Conservation (phyloP, 768 basidiomycete species). For the Baorangia bicolor region DNA sequence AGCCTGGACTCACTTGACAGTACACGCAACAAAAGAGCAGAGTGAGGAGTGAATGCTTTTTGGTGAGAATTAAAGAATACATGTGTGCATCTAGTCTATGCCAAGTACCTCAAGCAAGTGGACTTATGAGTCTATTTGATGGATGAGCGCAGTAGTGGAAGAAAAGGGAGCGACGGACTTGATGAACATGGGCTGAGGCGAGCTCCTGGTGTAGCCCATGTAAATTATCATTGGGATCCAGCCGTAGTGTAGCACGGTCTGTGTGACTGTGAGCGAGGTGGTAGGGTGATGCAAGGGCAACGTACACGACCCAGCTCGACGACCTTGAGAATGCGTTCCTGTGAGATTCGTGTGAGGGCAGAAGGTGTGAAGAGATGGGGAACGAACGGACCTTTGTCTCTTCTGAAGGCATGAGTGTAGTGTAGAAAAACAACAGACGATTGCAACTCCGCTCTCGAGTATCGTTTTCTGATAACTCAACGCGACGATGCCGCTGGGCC, state of each 20-base stretch:
- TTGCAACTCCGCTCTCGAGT: conserved; percentile 34
- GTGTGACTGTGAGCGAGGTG: conserved; percentile 4
- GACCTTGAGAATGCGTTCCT: conserved; percentile 79
- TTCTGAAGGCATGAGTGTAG: conserved; percentile 73
- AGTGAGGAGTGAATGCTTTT: conserved; percentile 14
- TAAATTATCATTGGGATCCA: conserved; percentile 98
- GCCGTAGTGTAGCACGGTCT: conserved; percentile 91
- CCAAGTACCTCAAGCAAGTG: conserved; percentile 66
- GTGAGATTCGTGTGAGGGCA: neutral
- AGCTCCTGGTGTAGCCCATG: conserved; percentile 89
- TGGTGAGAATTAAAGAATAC: conserved; percentile 28
- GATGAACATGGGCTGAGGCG: conserved; percentile 92
- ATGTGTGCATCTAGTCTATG: conserved; percentile 22
- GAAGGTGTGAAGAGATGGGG: neutral
- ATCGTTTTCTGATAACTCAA: conserved; percentile 9
- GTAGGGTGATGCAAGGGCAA: conserved; percentile 10
- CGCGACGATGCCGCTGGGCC: conserved; percentile 47
- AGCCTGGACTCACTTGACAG: neutral
- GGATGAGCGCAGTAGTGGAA: neutral
- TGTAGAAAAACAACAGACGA: conserved; percentile 8
- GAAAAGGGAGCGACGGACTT: conserved; percentile 62
- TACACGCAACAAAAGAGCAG: neutral
- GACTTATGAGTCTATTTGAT: conserved; percentile 78
- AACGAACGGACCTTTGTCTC: conserved; percentile 78
- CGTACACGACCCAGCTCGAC: conserved; percentile 81